Evolutionary conservation across 1,139 yeast species (phyloP).

Genomic region (Candida dubliniensis): DNA sequence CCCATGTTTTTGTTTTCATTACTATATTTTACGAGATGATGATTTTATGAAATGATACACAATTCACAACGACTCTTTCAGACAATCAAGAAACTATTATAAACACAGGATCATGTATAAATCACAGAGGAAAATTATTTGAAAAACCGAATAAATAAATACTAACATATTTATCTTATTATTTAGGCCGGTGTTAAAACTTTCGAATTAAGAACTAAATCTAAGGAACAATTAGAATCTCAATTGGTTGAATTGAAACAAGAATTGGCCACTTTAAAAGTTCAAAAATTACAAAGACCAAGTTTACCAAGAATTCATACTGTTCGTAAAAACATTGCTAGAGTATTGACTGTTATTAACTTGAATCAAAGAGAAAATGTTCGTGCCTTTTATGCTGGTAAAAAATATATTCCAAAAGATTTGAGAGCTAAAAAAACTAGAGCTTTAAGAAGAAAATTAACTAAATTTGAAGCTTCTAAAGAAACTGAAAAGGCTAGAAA

Average conservation of each 20-base stretch:
- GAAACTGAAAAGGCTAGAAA: conserved; percentile 89
- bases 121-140: background rate
- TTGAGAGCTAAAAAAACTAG: conserved; percentile 99
- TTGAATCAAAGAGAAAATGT: conserved; percentile 94
- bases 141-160: too few relatives aligned
- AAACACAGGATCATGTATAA: too few relatives aligned
- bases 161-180: conserved; percentile 1
- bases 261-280: conserved; percentile 95
- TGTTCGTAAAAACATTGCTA: conserved; percentile 98
- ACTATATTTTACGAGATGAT: too few relatives aligned
- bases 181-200: conserved; percentile 85
- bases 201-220: conserved; percentile 95
- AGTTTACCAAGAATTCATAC: conserved; percentile 93
- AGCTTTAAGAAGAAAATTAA: conserved; percentile 97
- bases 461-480: conserved; percentile 80
- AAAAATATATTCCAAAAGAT: conserved; percentile 97
- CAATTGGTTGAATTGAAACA: conserved; percentile 96
- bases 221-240: conserved; percentile 93
- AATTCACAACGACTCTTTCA: too few relatives aligned
- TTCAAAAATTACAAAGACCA: conserved; percentile 90
- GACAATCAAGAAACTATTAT: too few relatives aligned
- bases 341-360: conserved; percentile 96
- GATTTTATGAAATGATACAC: too few relatives aligned
- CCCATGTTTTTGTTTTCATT: too few relatives aligned
- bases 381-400: conserved; percentile 93